Base-by-base conservation (phyloP, 257 asterid genomes). In the Pogostemon cablin region DNA sequence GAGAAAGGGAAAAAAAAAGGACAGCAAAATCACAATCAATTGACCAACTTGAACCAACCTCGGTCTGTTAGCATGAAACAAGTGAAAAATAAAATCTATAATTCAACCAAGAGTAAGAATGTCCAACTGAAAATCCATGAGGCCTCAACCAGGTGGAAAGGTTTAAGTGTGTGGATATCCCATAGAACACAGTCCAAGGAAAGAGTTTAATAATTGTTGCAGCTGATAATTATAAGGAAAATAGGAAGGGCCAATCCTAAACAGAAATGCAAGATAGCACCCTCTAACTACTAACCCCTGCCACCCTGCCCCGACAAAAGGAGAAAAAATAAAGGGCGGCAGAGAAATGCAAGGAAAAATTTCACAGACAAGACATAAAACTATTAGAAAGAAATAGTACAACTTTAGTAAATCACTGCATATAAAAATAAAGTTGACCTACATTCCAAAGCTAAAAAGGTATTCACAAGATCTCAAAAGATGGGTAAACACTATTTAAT, bases 371-470 rank as follows among this genome's bases (percentile, higher is more conserved):
- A 39, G 34, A 59, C 6, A 7, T 42, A 25, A 17, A 72, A 56
- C 39, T 63, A 49, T n/a, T 64, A 46, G 6, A 57, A 3, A 61
- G 54, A 63, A 49, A 43, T 25, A 25, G 32, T 25, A 25, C 32
- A 49, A 35, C 32, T 69, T 62, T 5, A 34, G 5, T 32, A 40
- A 69, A 70, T 46, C 63, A 58, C 48, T 2, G 34, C 47, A 46
- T 20, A 52, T 40, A 38, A 35, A 25, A 25, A 63, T 2, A 57
- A 46, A 47, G 38, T 62, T 17, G 57, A 38, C 55, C 42, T 39
- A 38, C 47, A 60, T 7, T n/a, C 59, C 59, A 69, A 65, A 65
- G 67, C 63, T 48, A 52, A 7, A 57, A 48, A 54, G 7, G 42
- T 43, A 70, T 57, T 41, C 48, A 25, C 10, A 57, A 40, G 49